Conservation (phyloP, 331 rosid species). For the Saraca asoca region DNA sequence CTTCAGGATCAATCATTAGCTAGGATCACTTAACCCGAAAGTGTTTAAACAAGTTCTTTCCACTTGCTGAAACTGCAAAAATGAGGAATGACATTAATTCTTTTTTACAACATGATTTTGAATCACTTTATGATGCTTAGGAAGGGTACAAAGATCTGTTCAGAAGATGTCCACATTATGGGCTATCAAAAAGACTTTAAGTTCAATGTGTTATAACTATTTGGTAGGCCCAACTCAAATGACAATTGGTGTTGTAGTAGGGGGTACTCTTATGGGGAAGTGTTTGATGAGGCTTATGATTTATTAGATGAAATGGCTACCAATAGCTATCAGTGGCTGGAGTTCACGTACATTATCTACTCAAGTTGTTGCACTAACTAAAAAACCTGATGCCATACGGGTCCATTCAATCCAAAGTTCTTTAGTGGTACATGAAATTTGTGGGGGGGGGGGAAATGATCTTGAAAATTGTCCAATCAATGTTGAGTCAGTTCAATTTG, state of each 20-base stretch:
- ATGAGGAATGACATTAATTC: neutral
- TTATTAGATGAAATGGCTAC: neutral
- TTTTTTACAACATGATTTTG: neutral
- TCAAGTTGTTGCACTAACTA: no score
- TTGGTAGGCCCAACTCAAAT: neutral
- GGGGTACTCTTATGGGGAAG: neutral
- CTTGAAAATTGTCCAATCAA: no score
- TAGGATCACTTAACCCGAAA: no score
- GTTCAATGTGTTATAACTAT: neutral
- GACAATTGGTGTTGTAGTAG: no score
- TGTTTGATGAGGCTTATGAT: neutral
- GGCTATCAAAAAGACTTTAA: neutral
- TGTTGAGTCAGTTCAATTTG: no score
- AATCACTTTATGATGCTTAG: constrained; percentile 7
- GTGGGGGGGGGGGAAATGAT: no score
- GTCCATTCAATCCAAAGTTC: no score
- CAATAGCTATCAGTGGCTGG: neutral
- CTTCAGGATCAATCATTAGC: no score
- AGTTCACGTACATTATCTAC: no score
- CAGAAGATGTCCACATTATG: neutral
- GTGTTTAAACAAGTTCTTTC: no score
- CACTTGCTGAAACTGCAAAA: neutral
- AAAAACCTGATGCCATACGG: no score
- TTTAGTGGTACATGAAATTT: no score
- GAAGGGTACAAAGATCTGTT: neutral